A percentile compares a stretch with the other conserved stretches of the same genome.
Conservation (phyloP, 345 rosid species). For the Sisymbrium irio region DNA sequence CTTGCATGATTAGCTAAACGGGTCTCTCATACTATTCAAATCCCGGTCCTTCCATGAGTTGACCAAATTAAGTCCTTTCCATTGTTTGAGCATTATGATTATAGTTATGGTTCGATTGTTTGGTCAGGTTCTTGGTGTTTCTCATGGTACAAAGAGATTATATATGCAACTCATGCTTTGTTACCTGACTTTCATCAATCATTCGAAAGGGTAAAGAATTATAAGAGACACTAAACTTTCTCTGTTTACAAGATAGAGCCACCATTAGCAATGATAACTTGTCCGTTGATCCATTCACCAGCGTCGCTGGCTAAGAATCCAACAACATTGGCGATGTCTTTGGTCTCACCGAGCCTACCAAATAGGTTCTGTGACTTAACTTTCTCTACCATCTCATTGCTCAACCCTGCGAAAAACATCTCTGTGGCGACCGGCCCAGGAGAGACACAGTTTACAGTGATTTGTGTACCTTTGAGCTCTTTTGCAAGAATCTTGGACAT, state of each 20-base stretch:
- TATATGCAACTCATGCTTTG: not conserved
- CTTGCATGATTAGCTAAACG: not conserved
- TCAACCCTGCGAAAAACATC: not conserved
- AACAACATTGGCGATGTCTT: not conserved
- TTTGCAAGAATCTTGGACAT: not conserved
- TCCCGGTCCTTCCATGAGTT: not conserved
- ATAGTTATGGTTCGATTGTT: not conserved
- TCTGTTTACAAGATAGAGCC: conserved; percentile 21
- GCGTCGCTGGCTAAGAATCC: not conserved
- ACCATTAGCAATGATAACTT: conserved; percentile 40
- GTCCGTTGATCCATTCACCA: conserved; percentile 43
- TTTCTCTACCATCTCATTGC: not conserved
- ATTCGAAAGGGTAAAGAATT: too few species aligned
- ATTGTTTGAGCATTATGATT: not conserved
- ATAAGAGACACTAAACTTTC: not conserved
- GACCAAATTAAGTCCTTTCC: not conserved
- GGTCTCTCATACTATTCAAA: not conserved
- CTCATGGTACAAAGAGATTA: not conserved
- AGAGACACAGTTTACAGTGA: not conserved
- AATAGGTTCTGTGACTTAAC: not conserved
- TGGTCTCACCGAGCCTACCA: not conserved
- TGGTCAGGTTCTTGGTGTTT: too few species aligned
- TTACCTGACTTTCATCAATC: not conserved
- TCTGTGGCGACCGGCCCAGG: not conserved
- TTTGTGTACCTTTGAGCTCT: not conserved